Evolutionary conservation across 345 rosid genomes (phyloP).

Genomic region (Salix exigua): DNA sequence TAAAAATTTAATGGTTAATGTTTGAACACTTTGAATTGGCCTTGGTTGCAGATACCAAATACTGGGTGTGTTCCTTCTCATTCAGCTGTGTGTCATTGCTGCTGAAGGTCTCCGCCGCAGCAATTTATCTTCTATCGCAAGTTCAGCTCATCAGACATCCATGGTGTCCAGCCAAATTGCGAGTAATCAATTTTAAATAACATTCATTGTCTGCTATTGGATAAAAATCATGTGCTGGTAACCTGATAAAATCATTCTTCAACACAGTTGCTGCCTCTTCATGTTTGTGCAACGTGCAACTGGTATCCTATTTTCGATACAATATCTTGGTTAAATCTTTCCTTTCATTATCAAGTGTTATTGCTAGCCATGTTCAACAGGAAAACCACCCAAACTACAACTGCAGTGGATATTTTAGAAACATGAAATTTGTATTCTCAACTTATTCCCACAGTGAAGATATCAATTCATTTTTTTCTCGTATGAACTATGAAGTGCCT

Average conservation of each 20-base stretch:
- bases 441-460: not conserved
- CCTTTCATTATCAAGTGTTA: not conserved
- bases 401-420: not conserved
- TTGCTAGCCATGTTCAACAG: not conserved
- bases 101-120: slow-evolving; percentile 79
- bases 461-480: not conserved
- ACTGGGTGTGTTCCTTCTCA: slow-evolving; percentile 81
- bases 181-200: slow-evolving; percentile 36
- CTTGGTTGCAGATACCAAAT: slow-evolving; percentile 72
- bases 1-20: not conserved
- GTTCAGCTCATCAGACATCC: slow-evolving; percentile 70
- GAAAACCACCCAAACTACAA: not conserved
- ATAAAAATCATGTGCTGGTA: not conserved
- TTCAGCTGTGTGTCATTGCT: slow-evolving; percentile 88
- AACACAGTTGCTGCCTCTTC: not conserved
- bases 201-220: not conserved
- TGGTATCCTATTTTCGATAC: not conserved
- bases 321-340: not conserved
- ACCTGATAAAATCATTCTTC: not conserved
- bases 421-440: not conserved
- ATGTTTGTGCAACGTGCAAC: not conserved
- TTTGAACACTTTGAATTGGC: slow-evolving; percentile 4
- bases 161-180: slow-evolving; percentile 50
- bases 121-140: slow-evolving; percentile 78
- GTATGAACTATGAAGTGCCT: not conserved